Base-by-base conservation (phyloP, 768 basidiomycete genomes). In the Pleurotus tuber-regium region DNA sequence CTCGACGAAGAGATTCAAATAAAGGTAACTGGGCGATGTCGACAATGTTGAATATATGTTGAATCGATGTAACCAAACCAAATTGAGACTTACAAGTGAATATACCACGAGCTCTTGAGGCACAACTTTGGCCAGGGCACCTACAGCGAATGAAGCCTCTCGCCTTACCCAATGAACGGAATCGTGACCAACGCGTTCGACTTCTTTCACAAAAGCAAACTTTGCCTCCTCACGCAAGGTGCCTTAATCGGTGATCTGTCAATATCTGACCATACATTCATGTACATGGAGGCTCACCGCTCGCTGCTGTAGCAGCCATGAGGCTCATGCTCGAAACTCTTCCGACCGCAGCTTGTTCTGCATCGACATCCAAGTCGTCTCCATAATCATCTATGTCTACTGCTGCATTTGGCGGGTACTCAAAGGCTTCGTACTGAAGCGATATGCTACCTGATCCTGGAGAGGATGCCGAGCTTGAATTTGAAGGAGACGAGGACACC, bases 251-350 rank as follows among this genome's bases (percentile, higher is more conserved):
- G 9, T 16, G 26, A 29, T 33, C n/a, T n/a, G 46, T 31, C 30
- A 31, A 2, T n/a, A 56, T 16, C 52, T 30, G 44, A 11, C 43
- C 14, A 5, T 35, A 33, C 48, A 51, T 42, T 11, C 40, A 52
- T 51, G 26, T 23, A 57, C 28, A 39, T 43, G 54, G 40, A 53
- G 44, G 72, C 78, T 63, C 64, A 89, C 87, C 86, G 55, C 82
- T 84, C 6, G 46, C 46, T 23, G 92, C 89, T 25, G 88, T 81
- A 6, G 91, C 85, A 31, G 93, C 93, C 73, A 96, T 89, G 44
- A 97, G 71, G 63, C 90, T 92, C 92, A 97, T 93, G 60, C 92
- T 92, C 4, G 91, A 89, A 43, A 96, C 73, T 52, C 92, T 79
- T 4, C 95, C 95, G 16, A 92, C 77, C 4, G 88, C 83, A 11